Evolutionary conservation across 2,329 filamentous ascomycete species (phyloP), one percentile per base, ranked within the genome.

Genomic region (Fusarium sp.): DNA sequence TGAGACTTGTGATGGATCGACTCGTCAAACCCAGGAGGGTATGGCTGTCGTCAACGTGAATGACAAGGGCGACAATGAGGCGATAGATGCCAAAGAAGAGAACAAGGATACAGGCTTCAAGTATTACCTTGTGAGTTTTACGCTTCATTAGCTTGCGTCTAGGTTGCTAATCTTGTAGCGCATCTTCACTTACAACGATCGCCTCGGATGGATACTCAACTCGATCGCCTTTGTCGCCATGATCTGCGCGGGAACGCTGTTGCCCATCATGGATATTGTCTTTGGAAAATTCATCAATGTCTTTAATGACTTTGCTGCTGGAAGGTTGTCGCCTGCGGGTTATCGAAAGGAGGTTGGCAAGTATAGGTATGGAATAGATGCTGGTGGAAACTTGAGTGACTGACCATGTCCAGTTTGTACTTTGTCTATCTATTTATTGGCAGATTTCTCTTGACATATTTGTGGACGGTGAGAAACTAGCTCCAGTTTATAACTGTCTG

Each of bases 231-330:
- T 80, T 15, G 10, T 80, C 16, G 79, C 76, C 63, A 80, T 82
- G 77, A 71, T 83, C 16, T 79, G 74, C 8, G 69, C 81, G 1
- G 82, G 82, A 46, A 77, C 76, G 3, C 71, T 78, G 11, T 69
- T 88, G 7, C 88, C 87, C 0, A 70, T 89, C 36, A 89, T 91
- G 87, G 87, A 89, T 39, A 79, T 90, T 40, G 81, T 90, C 7
- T 88, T 90, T 74, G 88, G 88, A 69, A 78, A 78, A 39, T 83
- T 86, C 36, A 83, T 89, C 47, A 86, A 86, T 8, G 80, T 84
- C 9, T 90, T 91, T 70, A 88, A 85, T 55, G 78, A 80, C n/a
- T 91, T 90, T 74, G 87, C 86, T 60, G 78, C 79, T 0, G 83
- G 83, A 13, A 51, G 77, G 27, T 71, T 83, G 9, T 80, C 82